Conservation (phyloP, 2,329 filamentous ascomycete genomes). For the Zarea fungicola region DNA sequence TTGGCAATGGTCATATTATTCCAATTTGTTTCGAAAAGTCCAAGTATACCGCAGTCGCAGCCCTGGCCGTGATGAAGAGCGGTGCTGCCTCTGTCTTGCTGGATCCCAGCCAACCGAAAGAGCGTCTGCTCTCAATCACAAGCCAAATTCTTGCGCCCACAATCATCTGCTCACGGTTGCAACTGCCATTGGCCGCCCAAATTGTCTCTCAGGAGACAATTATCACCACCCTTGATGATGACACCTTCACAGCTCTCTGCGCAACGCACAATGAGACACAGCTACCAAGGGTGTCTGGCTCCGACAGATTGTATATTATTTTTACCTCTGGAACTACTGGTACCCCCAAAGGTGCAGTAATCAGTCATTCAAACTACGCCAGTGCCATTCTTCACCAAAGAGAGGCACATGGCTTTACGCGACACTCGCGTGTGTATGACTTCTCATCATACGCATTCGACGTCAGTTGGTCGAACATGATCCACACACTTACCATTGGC, state of each 20-base stretch:
- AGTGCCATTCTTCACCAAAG: conserved; percentile 13
- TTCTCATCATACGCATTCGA: conserved; percentile 12
- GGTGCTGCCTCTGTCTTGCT: conserved; percentile 23
- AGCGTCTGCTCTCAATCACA: conserved; percentile 15
- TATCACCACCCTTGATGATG: not conserved
- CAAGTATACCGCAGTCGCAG: conserved; percentile 18
- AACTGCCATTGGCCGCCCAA: conserved; percentile 17
- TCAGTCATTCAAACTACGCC: conserved; percentile 17
- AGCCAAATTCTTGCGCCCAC: conserved; percentile 7
- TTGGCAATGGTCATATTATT: conserved; percentile 21
- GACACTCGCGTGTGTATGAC: not conserved
- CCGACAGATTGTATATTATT: conserved; percentile 30
- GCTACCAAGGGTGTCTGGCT: not conserved
- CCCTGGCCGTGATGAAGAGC: conserved; percentile 20
- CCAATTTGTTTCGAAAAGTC: conserved; percentile 22
- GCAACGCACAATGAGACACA: not conserved
- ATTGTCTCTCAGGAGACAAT: conserved; percentile 8
- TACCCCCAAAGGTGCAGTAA: conserved; percentile 44
- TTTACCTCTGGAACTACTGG: conserved; percentile 50
- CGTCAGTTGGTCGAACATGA: not conserved
- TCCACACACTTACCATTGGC: not conserved
- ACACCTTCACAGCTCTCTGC: conserved; percentile 1
- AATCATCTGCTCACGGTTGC: not conserved
- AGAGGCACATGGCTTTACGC: not conserved
- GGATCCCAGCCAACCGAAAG: conserved; percentile 18